Evolutionary conservation across 1,284 basidiomycete species (phyloP).

Genomic region (Vanrija sp.): DNA sequence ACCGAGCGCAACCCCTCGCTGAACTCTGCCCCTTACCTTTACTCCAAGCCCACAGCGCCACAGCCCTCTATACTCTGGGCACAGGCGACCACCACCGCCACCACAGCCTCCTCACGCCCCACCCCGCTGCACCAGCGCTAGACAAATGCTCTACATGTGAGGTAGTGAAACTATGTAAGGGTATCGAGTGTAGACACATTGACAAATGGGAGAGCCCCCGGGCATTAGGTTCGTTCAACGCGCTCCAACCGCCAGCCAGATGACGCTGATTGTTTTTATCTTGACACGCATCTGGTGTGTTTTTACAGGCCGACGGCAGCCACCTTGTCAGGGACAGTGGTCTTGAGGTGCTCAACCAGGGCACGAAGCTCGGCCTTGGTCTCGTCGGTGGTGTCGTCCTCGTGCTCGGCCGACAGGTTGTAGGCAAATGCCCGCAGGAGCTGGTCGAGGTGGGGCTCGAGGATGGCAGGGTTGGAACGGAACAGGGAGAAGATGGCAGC

Average conservation of each 20-base stretch:
- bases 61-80: too few relatives aligned
- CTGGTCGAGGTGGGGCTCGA: slow-evolving; percentile 74
- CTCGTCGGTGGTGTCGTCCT: slow-evolving; percentile 74
- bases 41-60: too few relatives aligned
- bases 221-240: slow-evolving; percentile 11
- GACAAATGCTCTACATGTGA: slow-evolving; percentile 17
- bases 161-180: slow-evolving; percentile 15
- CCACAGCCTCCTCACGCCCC: too few relatives aligned
- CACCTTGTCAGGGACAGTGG: slow-evolving; percentile 47
- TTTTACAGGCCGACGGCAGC: slow-evolving; percentile 42
- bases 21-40: too few relatives aligned
- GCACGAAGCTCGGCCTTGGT: slow-evolving; percentile 69
- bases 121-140: too few relatives aligned
- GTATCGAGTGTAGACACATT: slow-evolving; percentile 15
- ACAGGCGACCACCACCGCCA: too few relatives aligned
- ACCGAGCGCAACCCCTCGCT: too few relatives aligned
- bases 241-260: neutral
- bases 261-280: neutral
- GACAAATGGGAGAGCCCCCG: slow-evolving; percentile 5
- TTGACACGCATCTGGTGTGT: neutral
- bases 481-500: slow-evolving; percentile 85
- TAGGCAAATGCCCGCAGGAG: slow-evolving; percentile 77
- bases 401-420: slow-evolving; percentile 69
- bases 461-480: slow-evolving; percentile 63
- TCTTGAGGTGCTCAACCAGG: slow-evolving; percentile 67